Evolutionary conservation across 2,329 filamentous ascomycete genomes (phyloP), one percentile per base, ranked within the genome.

Genomic region (Ambrosiella xylebori): DNA sequence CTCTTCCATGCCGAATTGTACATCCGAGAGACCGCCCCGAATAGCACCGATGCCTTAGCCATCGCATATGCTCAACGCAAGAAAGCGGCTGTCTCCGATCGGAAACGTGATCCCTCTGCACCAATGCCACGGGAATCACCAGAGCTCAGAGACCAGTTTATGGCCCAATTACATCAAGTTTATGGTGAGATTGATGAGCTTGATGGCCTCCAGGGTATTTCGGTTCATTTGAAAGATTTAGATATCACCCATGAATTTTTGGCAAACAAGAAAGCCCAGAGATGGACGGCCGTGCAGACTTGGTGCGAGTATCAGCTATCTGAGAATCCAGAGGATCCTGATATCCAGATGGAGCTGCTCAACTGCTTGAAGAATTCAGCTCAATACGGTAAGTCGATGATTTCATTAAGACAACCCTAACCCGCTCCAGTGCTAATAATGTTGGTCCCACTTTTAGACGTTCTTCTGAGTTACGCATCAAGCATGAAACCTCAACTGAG

Each of bases 141-240:
- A 7, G 80, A 62, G 11, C 54, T 41, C 8, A 56, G 60, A 38
- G 56, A 61, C 11, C 49, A 59, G 36, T 75, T 93, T 3, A 79
- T 94, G 61, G 81, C 88, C 63, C 81, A 84, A 61, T 73, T 98
- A 27, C 91, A 97, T 66, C 84, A 91, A 57, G 95, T 98, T 15
- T 99, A 98, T 69, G 88, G 88, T 1, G 86, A 96, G 64, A 97
- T 99, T 61, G 93, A 99, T 65, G 93, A 99, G 65, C 94, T 93
- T 0, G 93, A 99, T 68, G 90, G 91, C 1, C 83, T 98, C 39
- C 90, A 97, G 67, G 93, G 93, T 2, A 91, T 98, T 61, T 95
- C 91, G 1, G 82, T 88, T 17, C 86, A 93, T 67, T 74, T 97
- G 2, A 85, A 86, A 60, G 81, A 89, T 9, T 74, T 97, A n/a